Base-by-base conservation (phyloP, 1,139 yeast genomes). In the Lodderomyces oxycetoniae region DNA sequence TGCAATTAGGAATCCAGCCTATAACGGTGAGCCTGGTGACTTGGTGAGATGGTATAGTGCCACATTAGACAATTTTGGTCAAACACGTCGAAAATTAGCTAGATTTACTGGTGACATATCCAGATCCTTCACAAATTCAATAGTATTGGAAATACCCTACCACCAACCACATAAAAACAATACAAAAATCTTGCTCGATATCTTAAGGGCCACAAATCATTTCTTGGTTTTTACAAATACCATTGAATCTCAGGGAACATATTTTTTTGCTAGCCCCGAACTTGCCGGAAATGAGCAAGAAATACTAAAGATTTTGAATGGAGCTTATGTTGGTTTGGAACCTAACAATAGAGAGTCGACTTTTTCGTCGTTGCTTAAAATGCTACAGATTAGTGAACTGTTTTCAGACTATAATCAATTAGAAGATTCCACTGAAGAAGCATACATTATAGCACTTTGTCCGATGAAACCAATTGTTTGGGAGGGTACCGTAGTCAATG, bases 391-490 rank as follows among this genome's bases (percentile, higher is more conserved):
- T 34, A 31, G 30, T 12, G 17, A n/a, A 19, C 29, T 28, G 13
- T 31, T 30, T n/a, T 34, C 31, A n/a, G 33, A 28, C 6, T 37
- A 40, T 22, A 47, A 47, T 7, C 40, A 43, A 28, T 37, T 39
- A 31, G 48, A 46, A 21, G 48, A 57, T 28, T 47, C 58, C 0
- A 59, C 59, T 20, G 71, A 64, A 14, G 55, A 62, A 35, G 79
- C 86, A 0, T 87, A 87, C 46, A 72, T 88, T 11, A 50, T 89
- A 23, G 81, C 89, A 0, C 61, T 88, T 15, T 79, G 86, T 48
- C 91, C 95, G 2, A 74, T 81, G 10, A 86, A 85, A 48, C 94
- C 96, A 0, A 73, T 89, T 52, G 77, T 85, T 19, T 89, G 97
- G 97, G 91, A 85, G 44, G 97, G 97, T 2, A 71, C 74, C 16